A percentile compares a stretch with the other conserved stretches of the same genome.
phyloP scores from a whole-genome alignment of 2,329 filamentous ascomycete species.

The Phoma sp. region DNA sequence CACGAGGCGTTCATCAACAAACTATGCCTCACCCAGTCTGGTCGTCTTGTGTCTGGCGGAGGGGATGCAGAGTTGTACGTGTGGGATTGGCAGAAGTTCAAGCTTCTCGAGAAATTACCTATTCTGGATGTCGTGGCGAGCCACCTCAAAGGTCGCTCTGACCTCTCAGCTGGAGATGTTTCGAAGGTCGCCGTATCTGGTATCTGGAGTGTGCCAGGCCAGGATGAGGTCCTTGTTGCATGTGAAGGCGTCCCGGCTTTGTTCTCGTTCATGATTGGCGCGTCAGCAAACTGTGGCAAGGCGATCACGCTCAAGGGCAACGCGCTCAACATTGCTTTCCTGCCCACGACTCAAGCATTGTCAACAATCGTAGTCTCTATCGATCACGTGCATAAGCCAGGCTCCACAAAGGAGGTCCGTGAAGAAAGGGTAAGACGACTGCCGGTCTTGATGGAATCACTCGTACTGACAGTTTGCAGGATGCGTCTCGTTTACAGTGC shows the following conservation, averaged over 20 bases:
- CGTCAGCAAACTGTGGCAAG: slow-evolving; percentile 47
- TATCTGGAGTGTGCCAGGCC: slow-evolving; percentile 54
- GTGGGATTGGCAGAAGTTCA: slow-evolving; percentile 77
- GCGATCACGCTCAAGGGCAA: slow-evolving; percentile 67
- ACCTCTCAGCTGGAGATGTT: slow-evolving; percentile 18
- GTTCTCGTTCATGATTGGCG: slow-evolving; percentile 65
- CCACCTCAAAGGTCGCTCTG: slow-evolving; percentile 26
- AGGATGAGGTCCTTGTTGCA: slow-evolving; percentile 47
- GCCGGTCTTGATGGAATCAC: neutral
- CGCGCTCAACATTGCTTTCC: slow-evolving; percentile 62
- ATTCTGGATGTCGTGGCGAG: slow-evolving; percentile 34
- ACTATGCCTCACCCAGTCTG: slow-evolving; percentile 69
- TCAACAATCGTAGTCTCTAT: slow-evolving; percentile 56
- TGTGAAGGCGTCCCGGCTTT: slow-evolving; percentile 63
- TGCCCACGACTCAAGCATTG: slow-evolving; percentile 18
- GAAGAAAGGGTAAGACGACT: slow-evolving; percentile 35
- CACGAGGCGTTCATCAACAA: slow-evolving; percentile 85
- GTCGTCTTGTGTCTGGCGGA: slow-evolving; percentile 82
- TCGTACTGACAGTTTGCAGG: slow-evolving; percentile 23
- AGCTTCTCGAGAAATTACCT: slow-evolving; percentile 61
- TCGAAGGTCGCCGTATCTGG: slow-evolving; percentile 57
- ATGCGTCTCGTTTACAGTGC: slow-evolving; percentile 32
- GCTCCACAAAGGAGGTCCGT: slow-evolving; percentile 54
- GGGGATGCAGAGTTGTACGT: slow-evolving; percentile 80
- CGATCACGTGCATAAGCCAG: slow-evolving; percentile 59